These are phyloP conservation scores for Russula earlei DNA, from an alignment of 768 basidiomycete species.

Conservation along the genomic window DNA sequence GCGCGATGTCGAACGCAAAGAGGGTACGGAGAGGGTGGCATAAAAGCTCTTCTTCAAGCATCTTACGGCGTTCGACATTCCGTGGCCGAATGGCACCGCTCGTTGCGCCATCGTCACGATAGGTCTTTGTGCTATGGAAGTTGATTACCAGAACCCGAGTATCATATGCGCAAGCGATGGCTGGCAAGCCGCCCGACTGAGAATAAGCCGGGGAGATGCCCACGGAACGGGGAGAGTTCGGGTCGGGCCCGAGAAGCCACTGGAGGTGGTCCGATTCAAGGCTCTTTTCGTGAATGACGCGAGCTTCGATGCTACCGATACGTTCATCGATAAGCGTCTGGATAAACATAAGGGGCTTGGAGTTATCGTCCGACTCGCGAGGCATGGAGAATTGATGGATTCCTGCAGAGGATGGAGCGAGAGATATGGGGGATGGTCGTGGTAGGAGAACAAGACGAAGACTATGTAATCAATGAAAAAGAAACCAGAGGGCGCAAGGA, in stretches of 20 bases:
- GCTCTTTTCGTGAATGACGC: conserved; percentile 20
- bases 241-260: conserved; percentile 10
- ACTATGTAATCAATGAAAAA: background rate
- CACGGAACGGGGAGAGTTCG: conserved; percentile 26
- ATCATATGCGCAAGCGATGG: conserved; percentile 38
- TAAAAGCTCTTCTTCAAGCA: conserved; percentile 36
- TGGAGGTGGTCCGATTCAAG: conserved; percentile 19
- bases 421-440: background rate
- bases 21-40: conserved; percentile 36
- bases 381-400: background rate
- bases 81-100: conserved; percentile 3
- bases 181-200: conserved; percentile 32
- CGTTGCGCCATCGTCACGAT: background rate
- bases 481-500: background rate
- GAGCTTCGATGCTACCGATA: conserved; percentile 19
- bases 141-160: conserved; percentile 21
- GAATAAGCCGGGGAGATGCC: conserved; percentile 47
- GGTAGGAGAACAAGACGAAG: background rate
- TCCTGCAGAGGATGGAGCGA: background rate
- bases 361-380: background rate
- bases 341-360: background rate
- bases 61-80: conserved; percentile 20
- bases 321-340: conserved; percentile 25
- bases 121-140: conserved; percentile 11
- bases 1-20: conserved; percentile 47